Evolutionary conservation across 306 rosid genomes (phyloP).

Genomic region (Casuarina equisetifolia): DNA sequence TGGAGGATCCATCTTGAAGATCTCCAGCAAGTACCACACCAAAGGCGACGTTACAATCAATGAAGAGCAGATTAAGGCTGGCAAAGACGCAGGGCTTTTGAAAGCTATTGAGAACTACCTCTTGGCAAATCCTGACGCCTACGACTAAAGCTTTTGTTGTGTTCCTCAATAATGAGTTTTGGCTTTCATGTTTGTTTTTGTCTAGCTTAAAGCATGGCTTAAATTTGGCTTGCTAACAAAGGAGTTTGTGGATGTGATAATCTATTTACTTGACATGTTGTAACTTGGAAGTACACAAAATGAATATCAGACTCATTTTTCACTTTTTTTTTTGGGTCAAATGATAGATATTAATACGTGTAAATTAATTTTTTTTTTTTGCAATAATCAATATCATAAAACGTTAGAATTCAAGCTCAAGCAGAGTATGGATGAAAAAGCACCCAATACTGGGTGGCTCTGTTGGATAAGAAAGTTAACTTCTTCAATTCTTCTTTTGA

Average conservation of each 20-base stretch:
- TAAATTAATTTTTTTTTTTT: too few species aligned
- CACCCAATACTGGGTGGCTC: too few species aligned
- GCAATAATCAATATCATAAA: too few species aligned
- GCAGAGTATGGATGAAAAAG: too few species aligned
- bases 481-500: too few species aligned
- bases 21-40: slow-evolving; percentile 34
- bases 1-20: slow-evolving; percentile 50
- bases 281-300: not conserved
- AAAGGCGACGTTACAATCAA: slow-evolving; percentile 27
- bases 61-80: slow-evolving; percentile 15
- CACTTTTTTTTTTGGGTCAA: too few species aligned
- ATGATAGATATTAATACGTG: too few species aligned
- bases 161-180: not conserved
- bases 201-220: not conserved
- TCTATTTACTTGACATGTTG: not conserved
- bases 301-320: not conserved
- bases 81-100: not conserved
- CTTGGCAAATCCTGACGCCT: not conserved
- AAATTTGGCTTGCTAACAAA: not conserved
- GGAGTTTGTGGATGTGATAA: not conserved
- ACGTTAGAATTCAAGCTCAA: too few species aligned
- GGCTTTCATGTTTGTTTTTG: not conserved
- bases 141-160: not conserved
- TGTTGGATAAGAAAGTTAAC: too few species aligned
- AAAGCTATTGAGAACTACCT: not conserved